phyloP scores from a whole-genome alignment of 2,329 filamentous ascomycete genomes.

The Fusarium anthophilum region DNA sequence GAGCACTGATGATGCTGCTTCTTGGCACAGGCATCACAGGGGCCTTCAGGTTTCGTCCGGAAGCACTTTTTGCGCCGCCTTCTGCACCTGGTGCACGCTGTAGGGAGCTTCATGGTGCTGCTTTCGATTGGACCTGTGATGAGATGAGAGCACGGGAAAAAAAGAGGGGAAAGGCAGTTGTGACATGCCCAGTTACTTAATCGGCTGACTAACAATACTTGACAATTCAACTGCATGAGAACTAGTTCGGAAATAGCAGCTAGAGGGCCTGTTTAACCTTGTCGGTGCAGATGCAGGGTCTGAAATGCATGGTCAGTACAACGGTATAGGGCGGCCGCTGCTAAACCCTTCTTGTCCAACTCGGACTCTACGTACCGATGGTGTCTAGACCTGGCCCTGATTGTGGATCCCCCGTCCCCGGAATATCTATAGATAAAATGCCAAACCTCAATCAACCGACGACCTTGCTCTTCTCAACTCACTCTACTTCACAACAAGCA shows the following conservation, averaged over 20 bases:
- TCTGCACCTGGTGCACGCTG: constrained; percentile 4
- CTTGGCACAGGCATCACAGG: neutral
- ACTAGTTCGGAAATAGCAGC: neutral
- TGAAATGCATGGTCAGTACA: neutral
- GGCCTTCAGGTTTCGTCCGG: neutral
- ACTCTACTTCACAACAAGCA: neutral
- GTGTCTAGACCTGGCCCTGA: neutral
- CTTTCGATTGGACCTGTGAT: neutral
- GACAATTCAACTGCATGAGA: neutral
- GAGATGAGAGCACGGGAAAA: neutral
- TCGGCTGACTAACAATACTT: neutral
- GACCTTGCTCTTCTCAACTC: neutral
- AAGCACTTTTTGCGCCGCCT: constrained; percentile 9
- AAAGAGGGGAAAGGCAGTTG: neutral
- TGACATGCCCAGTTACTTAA: neutral
- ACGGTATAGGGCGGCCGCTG: neutral
- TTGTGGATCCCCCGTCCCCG: neutral
- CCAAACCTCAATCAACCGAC: neutral
- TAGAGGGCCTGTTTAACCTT: neutral
- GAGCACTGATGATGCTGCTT: neutral
- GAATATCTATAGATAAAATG: neutral
- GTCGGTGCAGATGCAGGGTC: neutral
- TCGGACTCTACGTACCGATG: neutral
- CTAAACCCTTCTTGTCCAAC: neutral
- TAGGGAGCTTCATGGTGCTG: neutral